Conservation (phyloP, 139 green algal species). For the Chlamydomonas urium region DNA sequence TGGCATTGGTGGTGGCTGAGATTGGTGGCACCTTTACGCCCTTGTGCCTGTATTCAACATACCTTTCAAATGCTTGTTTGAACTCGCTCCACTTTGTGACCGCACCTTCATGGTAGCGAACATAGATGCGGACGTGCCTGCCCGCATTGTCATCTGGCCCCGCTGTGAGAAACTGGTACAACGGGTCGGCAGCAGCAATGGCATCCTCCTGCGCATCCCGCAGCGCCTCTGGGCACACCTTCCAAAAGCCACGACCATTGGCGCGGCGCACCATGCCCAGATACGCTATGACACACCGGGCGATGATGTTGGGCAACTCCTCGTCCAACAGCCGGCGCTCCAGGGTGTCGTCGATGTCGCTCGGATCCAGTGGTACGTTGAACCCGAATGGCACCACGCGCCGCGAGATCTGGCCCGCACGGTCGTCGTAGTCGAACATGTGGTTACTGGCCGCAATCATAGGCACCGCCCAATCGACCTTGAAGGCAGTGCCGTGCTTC, state of each 20-base stretch:
- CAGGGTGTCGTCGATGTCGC: neutral
- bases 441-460: slow-evolving; percentile 12
- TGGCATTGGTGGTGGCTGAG: neutral
- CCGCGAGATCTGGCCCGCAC: neutral
- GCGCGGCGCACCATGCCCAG: neutral
- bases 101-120: neutral
- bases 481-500: neutral
- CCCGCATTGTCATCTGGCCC: neutral
- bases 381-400: no score
- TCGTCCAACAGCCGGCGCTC: neutral
- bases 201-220: neutral
- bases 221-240: neutral
- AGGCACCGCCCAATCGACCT: neutral
- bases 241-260: neutral
- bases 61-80: neutral
- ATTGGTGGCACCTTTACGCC: neutral
- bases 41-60: neutral
- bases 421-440: slow-evolving; percentile 10
- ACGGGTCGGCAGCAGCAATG: neutral
- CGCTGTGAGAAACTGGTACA: neutral
- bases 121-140: neutral
- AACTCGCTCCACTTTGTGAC: neutral
- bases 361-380: neutral
- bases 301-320: slow-evolving; percentile 17
- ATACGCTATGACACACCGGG: neutral